Evolutionary conservation across 306 rosid genomes (phyloP), one percentile per base, ranked within the genome.

Genomic region (Prunus campanulata): DNA sequence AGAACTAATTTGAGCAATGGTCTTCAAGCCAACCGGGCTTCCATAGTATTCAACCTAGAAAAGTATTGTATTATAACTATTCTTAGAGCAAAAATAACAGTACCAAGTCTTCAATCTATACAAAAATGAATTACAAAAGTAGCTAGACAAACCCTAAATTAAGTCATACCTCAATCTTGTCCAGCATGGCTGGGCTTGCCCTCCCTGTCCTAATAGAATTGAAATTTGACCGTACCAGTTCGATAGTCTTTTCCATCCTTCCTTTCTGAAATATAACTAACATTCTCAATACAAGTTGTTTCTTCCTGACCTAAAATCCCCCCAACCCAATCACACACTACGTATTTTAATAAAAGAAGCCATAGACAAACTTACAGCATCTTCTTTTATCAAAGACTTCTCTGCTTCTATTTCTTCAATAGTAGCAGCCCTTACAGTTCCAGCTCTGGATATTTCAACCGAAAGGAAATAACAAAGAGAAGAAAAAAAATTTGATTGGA

Each of bases 391-490:
- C 65, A 74, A 63, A 6, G 96, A 73, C 56, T 95, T 95, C 74
- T 95, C 97, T 0, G 97, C 99, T 89, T 95, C 97, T 47, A 95
- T 95, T 89, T 95, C 99, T 79, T 92, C 99, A n/a, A 90, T 83
- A 72, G 97, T 92, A 39, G 99, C 97, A 16, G 97, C 92, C 69
- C 86, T 89, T 25, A 92, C 91, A 75, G 80, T 35, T 74, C 78
- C 80, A 49, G 64, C 83, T 86, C 91, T 93, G 75, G 19, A 66
- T 5, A 49, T 27, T 75, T 22, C n/a, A 25, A 39, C 66, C 68
- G n/a, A 81, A 72, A 4, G 54, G 27, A 69, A 20, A 81, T 59
- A 4, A 54, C 20, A 69, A 20, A 44, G 25, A 69, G 74, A 30
- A 22, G 1, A 30, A 11, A 60, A 32, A 71, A 16, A 12, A 7